Percentiles rank a stretch among this genome's conserved stretches.
phyloP scores from a whole-genome alignment of 2,329 filamentous ascomycete genomes.

The Monilinia vaccinii-corymbosi region DNA sequence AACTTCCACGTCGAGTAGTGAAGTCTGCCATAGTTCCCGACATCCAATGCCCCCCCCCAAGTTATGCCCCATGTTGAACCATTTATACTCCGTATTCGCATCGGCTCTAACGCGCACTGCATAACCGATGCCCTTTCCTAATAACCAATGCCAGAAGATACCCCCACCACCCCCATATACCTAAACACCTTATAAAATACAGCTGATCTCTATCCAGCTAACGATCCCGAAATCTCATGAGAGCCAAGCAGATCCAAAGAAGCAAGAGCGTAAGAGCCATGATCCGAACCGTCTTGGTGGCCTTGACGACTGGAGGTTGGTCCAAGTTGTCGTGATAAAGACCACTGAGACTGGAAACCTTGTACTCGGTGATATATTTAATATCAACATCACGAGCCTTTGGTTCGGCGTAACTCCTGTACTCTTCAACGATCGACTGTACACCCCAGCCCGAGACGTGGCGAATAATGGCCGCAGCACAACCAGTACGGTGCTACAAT shows the following conservation, averaged over 20 bases:
- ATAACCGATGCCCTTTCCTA: conserved; percentile 21
- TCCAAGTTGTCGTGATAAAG: conserved; percentile 25
- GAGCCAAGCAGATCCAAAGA: conserved; percentile 13
- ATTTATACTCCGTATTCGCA: conserved; percentile 11
- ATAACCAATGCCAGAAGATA: conserved; percentile 1
- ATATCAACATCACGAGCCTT: conserved; percentile 53
- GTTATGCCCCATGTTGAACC: conserved; percentile 11
- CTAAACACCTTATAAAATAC: neutral
- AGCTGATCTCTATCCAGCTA: neutral
- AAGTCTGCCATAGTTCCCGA: conserved; percentile 2
- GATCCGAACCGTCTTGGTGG: conserved; percentile 11
- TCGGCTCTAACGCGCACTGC: conserved; percentile 22
- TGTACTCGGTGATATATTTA: conserved; percentile 46
- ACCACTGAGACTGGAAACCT: conserved; percentile 33
- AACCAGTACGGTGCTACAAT: conserved; percentile 72
- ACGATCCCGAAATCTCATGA: neutral
- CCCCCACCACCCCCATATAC: neutral
- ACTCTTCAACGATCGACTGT: conserved; percentile 59
- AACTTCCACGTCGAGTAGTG: neutral
- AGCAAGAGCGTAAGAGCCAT: conserved; percentile 12
- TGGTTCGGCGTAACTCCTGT: conserved; percentile 53
- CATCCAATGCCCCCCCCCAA: conserved; percentile 11
- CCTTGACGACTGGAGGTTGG: neutral
- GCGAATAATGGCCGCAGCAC: conserved; percentile 72
- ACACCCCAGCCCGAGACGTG: conserved; percentile 62